Evolutionary conservation across 441 rosid species (phyloP), one percentile per base, ranked within the genome.

Genomic region (Adansonia madagascariensis): DNA sequence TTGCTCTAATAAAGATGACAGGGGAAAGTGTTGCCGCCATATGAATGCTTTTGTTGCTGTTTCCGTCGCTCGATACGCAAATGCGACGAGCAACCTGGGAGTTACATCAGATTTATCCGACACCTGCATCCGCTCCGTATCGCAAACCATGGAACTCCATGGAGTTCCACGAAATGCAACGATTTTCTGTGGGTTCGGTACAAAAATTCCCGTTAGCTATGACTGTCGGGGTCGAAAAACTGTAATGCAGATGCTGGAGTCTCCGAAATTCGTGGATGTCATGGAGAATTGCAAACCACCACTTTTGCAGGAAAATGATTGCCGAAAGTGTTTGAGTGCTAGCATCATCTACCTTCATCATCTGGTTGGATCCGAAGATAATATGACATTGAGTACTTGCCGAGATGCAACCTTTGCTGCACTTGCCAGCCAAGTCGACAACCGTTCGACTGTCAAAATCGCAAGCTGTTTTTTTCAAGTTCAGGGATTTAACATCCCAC

Each of bases 21-120:
- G 97, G 87, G 95, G 87, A 57, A 92, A 89, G 80, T 95, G 99
- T 80, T 95, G 98, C 88, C 97, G 97, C 71, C 90, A 93, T 83
- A 92, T 95, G 77, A 95, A 95, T 77, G 95, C 97, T 69, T 91
- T 89, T 50, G 56, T 91, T 81, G 94, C 98, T 1, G 77, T 89
- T 76, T 92, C 99, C 0, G 78, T 93, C 41, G 85, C 99, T 57
- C 96, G 89, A 47, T 90, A 88, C 68, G 93, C 98, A 22, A 95
- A 95, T 86, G 74, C 14, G 66, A 91, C 98, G 15, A 57, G 93
- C 80, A 78, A 80, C 73, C 89, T 95, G 3, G 98, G 98, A 78
- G 91, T 93, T 31, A 2, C 93, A 46, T 71, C 87, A 0, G 88
- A 93, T 81, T 60, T 82, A 11, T 85, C 90, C 46, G 84, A 85